Conservation (phyloP, 164 flowering plant genomes). For the Euptelea pleiosperma region DNA sequence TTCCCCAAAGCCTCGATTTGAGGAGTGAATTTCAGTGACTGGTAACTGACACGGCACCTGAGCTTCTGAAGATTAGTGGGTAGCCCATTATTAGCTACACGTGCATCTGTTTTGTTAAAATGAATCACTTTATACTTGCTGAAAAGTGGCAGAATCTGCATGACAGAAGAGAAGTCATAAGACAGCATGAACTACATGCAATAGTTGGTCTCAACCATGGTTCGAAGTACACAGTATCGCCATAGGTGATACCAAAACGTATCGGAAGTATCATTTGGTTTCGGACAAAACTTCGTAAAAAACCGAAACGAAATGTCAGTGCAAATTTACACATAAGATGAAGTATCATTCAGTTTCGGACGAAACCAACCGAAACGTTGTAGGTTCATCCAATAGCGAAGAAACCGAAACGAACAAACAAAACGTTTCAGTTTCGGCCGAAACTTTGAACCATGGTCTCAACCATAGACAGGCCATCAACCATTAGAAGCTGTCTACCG, state of each 20-base stretch:
- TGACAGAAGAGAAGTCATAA: conserved; percentile 1
- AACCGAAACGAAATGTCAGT: too few species aligned
- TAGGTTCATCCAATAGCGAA: too few species aligned
- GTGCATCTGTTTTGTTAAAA: conserved; percentile 82
- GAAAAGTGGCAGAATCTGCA: conserved; percentile 81
- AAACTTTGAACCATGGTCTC: too few species aligned
- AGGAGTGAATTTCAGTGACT: conserved; percentile 76
- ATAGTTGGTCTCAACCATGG: not conserved
- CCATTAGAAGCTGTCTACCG: not conserved
- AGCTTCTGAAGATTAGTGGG: conserved; percentile 69
- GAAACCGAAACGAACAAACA: too few species aligned
- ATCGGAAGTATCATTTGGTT: too few species aligned
- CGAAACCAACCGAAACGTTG: too few species aligned
- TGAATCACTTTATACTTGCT: conserved; percentile 56
- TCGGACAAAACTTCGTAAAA: too few species aligned
- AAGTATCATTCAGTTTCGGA: too few species aligned
- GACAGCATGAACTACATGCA: not conserved
- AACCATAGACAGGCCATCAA: not conserved
- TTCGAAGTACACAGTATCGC: too few species aligned
- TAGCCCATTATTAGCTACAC: conserved; percentile 81
- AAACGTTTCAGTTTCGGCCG: too few species aligned
- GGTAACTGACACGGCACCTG: conserved; percentile 83
- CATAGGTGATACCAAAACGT: too few species aligned
- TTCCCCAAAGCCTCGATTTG: conserved; percentile 71
- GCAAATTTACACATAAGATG: too few species aligned